Percentiles rank a stretch among this genome's conserved stretches.
Evolutionary conservation across 1,284 basidiomycete genomes (phyloP).

Genomic region (Caloboletus inedulis): DNA sequence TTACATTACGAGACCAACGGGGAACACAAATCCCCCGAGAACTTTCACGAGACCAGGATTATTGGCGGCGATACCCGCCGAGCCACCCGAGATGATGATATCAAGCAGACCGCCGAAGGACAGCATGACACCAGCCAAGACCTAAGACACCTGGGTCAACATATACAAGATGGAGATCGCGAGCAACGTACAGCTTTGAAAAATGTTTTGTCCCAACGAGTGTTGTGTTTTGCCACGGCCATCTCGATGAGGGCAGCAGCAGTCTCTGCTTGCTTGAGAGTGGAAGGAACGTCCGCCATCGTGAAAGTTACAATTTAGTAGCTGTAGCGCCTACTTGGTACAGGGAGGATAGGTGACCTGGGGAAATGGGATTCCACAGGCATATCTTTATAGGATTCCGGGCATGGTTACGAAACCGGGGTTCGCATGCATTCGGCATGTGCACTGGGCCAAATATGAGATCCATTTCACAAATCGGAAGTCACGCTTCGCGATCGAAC

Average conservation of each 20-base stretch:
- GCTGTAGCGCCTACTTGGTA: conserved; percentile 1
- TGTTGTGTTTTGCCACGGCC: conserved; percentile 60
- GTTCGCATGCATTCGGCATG: not conserved
- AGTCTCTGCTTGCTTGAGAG: conserved; percentile 59
- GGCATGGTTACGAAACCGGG: conserved; percentile 11
- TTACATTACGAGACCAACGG: conserved; percentile 72
- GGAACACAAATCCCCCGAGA: conserved; percentile 65
- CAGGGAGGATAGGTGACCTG: not conserved
- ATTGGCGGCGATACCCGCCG: conserved; percentile 43
- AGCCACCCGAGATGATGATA: conserved; percentile 59
- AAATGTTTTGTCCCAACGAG: conserved; percentile 58
- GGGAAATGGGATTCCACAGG: not conserved
- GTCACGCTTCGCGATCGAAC: not conserved
- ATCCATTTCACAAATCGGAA: conserved; percentile 4
- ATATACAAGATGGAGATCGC: not conserved
- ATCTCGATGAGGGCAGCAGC: conserved; percentile 54
- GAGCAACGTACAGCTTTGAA: conserved; percentile 57
- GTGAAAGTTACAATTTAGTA: not conserved
- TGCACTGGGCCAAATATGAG: not conserved
- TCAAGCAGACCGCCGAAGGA: conserved; percentile 70
- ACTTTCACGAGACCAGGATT: conserved; percentile 70
- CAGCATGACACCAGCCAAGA: conserved; percentile 65
- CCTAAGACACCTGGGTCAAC: conserved; percentile 35
- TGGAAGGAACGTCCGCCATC: conserved; percentile 41
- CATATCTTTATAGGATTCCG: conserved; percentile 22